These are phyloP conservation scores for Funneliformis caledonium DNA, from an alignment of 371 early-diverging fungal species.

Conservation along the genomic window DNA sequence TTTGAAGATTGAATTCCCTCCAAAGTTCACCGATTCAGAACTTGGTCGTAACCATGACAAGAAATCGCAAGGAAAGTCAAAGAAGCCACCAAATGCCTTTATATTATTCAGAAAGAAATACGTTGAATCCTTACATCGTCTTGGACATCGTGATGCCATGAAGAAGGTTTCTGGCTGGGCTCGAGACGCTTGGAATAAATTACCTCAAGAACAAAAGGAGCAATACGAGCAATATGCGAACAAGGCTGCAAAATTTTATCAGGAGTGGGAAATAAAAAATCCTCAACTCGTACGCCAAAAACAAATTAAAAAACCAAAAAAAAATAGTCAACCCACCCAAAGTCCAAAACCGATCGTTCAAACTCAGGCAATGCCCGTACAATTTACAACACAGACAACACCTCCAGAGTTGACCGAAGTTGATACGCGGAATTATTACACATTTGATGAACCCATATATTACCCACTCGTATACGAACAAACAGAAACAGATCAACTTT, in stretches of 20 bases:
- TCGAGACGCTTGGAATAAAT: constrained; percentile 15
- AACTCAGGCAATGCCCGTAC: too few relatives aligned
- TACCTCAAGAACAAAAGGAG: not conserved
- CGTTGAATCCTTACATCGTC: constrained; percentile 21
- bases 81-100: constrained; percentile 34
- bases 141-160: constrained; percentile 16
- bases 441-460: too few relatives aligned
- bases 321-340: too few relatives aligned
- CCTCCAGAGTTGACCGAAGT: too few relatives aligned
- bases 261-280: constrained; percentile 12
- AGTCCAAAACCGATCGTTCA: too few relatives aligned
- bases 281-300: too few relatives aligned
- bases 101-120: constrained; percentile 31
- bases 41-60: not conserved
- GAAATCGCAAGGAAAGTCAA: constrained; percentile 13
- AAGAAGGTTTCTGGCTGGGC: constrained; percentile 5
- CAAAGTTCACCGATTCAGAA: not conserved
- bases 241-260: not conserved
- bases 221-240: constrained; percentile 29
- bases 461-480: too few relatives aligned
- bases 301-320: too few relatives aligned
- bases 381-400: too few relatives aligned
- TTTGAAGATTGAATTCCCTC: not conserved
- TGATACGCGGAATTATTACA: too few relatives aligned
- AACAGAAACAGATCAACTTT: too few relatives aligned